phyloP scores from a whole-genome alignment of 257 asterid genomes.

The Solanum stenotomum region DNA sequence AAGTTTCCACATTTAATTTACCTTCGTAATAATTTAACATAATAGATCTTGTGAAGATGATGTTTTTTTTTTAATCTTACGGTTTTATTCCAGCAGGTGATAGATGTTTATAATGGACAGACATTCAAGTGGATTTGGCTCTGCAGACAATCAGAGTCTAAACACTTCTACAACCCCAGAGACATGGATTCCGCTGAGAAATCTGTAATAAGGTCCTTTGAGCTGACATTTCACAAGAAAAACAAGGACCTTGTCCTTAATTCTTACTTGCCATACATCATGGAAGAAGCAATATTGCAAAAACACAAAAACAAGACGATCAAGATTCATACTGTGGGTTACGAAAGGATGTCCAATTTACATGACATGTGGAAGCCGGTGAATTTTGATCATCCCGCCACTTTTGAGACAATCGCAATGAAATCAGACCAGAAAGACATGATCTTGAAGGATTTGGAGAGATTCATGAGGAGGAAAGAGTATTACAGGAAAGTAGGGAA shows the following conservation, averaged over 20 bases:
- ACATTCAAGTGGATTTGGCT: not conserved
- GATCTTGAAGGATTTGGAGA: slow-evolving; percentile 11
- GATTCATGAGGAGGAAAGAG: slow-evolving; percentile 3
- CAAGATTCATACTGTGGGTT: not conserved
- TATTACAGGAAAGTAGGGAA: slow-evolving; percentile 19
- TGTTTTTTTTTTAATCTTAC: not conserved
- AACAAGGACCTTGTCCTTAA: not conserved
- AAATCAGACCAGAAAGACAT: slow-evolving; percentile 1
- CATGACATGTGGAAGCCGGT: not conserved
- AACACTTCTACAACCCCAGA: not conserved
- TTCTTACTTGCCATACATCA: slow-evolving; percentile 6
- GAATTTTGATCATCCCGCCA: slow-evolving; percentile 22
- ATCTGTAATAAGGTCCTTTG: too few species aligned
- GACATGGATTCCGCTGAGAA: not conserved
- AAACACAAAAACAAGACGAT: slow-evolving; percentile 2
- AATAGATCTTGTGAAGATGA: not conserved
- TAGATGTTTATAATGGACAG: not conserved
- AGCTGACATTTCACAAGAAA: slow-evolving; percentile 1
- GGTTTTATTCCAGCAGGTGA: not conserved
- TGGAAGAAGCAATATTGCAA: slow-evolving; percentile 11
- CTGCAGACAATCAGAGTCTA: not conserved
- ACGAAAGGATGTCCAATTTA: not conserved
- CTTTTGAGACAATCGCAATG: slow-evolving; percentile 19
- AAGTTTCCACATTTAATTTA: not conserved
- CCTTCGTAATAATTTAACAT: not conserved